A percentile compares a stretch with the other conserved stretches of the same genome.
Evolutionary conservation across 345 rosid genomes (phyloP).

Genomic region (Cochlearia excelsa): DNA sequence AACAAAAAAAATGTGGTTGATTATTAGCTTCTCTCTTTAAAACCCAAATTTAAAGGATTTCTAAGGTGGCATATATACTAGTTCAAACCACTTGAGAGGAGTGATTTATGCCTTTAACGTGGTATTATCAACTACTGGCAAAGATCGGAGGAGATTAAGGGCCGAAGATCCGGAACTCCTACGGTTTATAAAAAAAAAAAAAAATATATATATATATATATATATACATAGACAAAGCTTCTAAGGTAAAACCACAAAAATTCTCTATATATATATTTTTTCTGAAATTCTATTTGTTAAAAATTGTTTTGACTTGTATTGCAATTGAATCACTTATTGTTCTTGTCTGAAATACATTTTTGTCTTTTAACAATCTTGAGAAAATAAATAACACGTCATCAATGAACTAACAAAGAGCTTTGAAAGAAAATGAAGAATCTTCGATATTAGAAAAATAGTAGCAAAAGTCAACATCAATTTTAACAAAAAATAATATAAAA

Average conservation of each 20-base stretch:
- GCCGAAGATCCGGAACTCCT: no score
- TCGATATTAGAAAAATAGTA: conserved; percentile 25
- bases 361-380: neutral
- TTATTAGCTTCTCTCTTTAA: conserved; percentile 3
- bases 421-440: conserved; percentile 25
- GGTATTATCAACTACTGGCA: no score
- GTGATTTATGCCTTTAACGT: no score
- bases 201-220: no score
- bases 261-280: neutral
- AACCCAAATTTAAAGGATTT: neutral
- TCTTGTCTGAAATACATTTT: no score
- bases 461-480: conserved; percentile 31
- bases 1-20: conserved; percentile 13
- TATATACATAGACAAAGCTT: conserved; percentile 4
- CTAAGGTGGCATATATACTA: no score
- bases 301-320: conserved; percentile 10
- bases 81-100: no score
- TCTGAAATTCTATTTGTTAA: conserved; percentile 2
- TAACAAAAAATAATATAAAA: neutral
- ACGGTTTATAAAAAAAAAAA: no score
- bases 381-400: conserved; percentile 9
- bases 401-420: conserved; percentile 6
- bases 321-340: conserved; percentile 3
- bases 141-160: no score
- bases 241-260: conserved; percentile 23